Base-by-base conservation (phyloP, 148 eudicot genomes). In the Oxyria digyna region DNA sequence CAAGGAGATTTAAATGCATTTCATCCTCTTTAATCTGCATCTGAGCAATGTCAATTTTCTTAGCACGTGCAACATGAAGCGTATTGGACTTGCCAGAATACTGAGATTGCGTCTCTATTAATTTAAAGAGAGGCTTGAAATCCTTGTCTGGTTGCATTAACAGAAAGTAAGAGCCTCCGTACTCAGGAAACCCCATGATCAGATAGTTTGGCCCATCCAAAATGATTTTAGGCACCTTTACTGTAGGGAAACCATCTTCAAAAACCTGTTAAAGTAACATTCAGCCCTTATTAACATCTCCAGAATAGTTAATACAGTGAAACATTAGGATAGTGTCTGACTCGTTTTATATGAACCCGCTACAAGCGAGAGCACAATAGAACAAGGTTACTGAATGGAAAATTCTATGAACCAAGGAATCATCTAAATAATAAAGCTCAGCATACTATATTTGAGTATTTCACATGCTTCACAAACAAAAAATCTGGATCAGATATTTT, bases 21-120 rank as follows among this genome's bases (percentile, higher is more conserved):
- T 88, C 99, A 75, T 91, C 96, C 71, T 95, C 96, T 75, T 81
- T 83, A 78, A 91, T 71, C 73, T 83, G 87, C 86, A 95, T 88
- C 72, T 68, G 84, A 72, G 78, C 76, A 68, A 87, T 83, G 70
- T 95, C 97, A 74, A 95, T 71, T 69, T 78, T 77, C 72, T 85
- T 91, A 45, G 72, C 68, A 55, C 97, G 87, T 38, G 76, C 72
- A 64, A 85, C 81, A 75, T 83, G 81, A 74, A 82, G 75, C 74
- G 78, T 73, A 72, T 72, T 77, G 41, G 81, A 73, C 64, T 82
- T 88, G 67, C 79, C 88, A 52, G 89, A 74, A 15, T 81, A 79
- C 69, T 86, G 84, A 26, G 80, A 71, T 40, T 75, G 83, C 50
- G 87, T 86, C 81, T 88, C 97, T 54, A 95, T 79, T 77, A 95